phyloP scores from a whole-genome alignment of 2,329 filamentous ascomycete species.

The Ophiobolus disseminans region DNA sequence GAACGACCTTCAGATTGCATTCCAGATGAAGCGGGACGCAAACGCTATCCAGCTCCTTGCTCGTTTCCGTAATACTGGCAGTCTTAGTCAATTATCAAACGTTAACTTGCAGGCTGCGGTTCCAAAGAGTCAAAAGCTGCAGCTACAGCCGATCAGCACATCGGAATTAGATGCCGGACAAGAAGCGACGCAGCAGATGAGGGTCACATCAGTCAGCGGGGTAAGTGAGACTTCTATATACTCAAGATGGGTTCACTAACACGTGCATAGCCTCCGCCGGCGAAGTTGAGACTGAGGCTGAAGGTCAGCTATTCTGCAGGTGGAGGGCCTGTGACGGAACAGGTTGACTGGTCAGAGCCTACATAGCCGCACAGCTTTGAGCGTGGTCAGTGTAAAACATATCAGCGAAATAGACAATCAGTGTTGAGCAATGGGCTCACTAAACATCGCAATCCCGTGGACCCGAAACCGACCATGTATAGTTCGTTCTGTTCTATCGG shows the following conservation, averaged over 20 bases:
- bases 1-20: slow-evolving; percentile 80
- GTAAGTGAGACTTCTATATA: slow-evolving; percentile 66
- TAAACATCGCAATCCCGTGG: too few species aligned
- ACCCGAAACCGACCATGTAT: too few species aligned
- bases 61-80: slow-evolving; percentile 79
- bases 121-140: slow-evolving; percentile 93
- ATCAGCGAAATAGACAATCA: slow-evolving; percentile 1
- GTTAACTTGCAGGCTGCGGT: slow-evolving; percentile 93
- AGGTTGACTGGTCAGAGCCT: slow-evolving; percentile 96
- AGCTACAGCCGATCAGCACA: slow-evolving; percentile 87
- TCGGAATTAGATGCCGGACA: slow-evolving; percentile 76
- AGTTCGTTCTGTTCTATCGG: too few species aligned
- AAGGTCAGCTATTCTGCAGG: slow-evolving; percentile 81
- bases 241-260: slow-evolving; percentile 22
- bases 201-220: slow-evolving; percentile 81
- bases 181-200: slow-evolving; percentile 91
- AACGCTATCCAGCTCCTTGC: slow-evolving; percentile 83
- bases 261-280: slow-evolving; percentile 67
- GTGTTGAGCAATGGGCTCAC: slow-evolving; percentile 1
- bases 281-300: slow-evolving; percentile 78
- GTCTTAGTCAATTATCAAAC: slow-evolving; percentile 69
- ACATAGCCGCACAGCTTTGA: slow-evolving; percentile 23
- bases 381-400: not conserved
- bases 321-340: slow-evolving; percentile 77
- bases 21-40: slow-evolving; percentile 83